Base-by-base conservation (phyloP, 2,329 filamentous ascomycete genomes). In the Colletotrichum sp. region DNA sequence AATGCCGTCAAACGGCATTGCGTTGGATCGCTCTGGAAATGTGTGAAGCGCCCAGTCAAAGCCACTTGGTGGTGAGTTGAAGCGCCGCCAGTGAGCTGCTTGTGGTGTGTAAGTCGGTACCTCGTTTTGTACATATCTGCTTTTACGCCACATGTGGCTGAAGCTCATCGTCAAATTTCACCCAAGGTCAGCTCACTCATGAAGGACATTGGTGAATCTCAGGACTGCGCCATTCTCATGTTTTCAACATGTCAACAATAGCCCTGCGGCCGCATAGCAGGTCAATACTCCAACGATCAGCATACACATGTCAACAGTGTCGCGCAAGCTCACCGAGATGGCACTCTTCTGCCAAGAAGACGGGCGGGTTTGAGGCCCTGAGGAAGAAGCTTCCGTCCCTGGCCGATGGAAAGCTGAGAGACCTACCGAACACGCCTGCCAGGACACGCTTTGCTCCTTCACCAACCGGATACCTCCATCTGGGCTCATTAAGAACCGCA, bases 401-500 rank as follows among this genome's bases (percentile, higher is more conserved):
- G 69, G 43, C 24, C 36, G 54, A 73, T 36, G 70, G 73, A 27
- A 67, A 57, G 34, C 70, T 74, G 21, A 58, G 63, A 43, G 73
- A 76, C 81, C 85, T 90, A 18, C 89, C 91, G 33, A 84, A 86
- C 33, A 83, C 81, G 8, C 93, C 94, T 59, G 76, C 78, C 12
- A 76, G 78, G 31, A 79, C 97, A 21, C 93, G 97, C 61, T 99
- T 99, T 83, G 97, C 97, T 2, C 97, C 97, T 1, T 98, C 97
- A 2, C 97, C 97, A 0, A 99, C 97, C 0, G 97, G 97, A 2
- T 96, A 96, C 79, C 88, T 99, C 29, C 97, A 99, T 83, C 87
- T 99, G 15, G 97, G 97, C 6, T 98, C 96, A 1, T 84, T 99
- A 43, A 90, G 97, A 72, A 99, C 97, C 1, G 97, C 97, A 0